Conservation (phyloP, 768 basidiomycete genomes). For the Arthromyces matolae region DNA sequence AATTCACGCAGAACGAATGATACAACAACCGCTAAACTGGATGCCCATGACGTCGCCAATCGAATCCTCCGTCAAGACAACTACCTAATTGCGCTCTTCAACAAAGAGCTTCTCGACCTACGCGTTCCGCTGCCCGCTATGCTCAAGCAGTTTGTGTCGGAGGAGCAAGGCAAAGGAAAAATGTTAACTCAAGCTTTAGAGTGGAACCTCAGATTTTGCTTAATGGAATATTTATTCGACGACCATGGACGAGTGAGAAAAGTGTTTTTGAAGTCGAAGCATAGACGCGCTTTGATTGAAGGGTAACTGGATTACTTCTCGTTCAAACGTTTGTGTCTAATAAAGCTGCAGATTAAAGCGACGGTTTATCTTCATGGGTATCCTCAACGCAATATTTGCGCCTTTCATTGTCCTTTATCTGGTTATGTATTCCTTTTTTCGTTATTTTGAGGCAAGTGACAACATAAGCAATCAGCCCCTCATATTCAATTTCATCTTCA, state of each 20-base stretch:
- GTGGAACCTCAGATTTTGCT: constrained; percentile 95
- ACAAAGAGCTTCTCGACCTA: constrained; percentile 91
- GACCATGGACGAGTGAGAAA: constrained; percentile 85
- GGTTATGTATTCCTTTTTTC: constrained; percentile 98
- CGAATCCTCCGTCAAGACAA: constrained; percentile 98
- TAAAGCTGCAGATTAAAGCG: constrained; percentile 56
- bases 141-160: constrained; percentile 48
- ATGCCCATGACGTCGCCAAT: constrained; percentile 97
- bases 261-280: constrained; percentile 85
- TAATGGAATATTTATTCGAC: constrained; percentile 95
- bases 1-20: constrained; percentile 47
- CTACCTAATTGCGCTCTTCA: constrained; percentile 96
- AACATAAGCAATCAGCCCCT: constrained; percentile 8
- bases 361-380: constrained; percentile 95
- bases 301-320: constrained; percentile 48
- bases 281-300: constrained; percentile 72
- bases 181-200: constrained; percentile 88
- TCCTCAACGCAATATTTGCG: constrained; percentile 91
- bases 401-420: constrained; percentile 97
- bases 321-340: not conserved
- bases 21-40: constrained; percentile 79
- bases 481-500: constrained; percentile 27
- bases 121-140: constrained; percentile 70
- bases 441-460: constrained; percentile 89
- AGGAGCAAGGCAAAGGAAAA: constrained; percentile 64